Percentiles rank a stretch among this genome's conserved stretches.
These are phyloP conservation scores for Galerina sulciceps DNA, from an alignment of 768 basidiomycete genomes.

Conservation along the genomic window DNA sequence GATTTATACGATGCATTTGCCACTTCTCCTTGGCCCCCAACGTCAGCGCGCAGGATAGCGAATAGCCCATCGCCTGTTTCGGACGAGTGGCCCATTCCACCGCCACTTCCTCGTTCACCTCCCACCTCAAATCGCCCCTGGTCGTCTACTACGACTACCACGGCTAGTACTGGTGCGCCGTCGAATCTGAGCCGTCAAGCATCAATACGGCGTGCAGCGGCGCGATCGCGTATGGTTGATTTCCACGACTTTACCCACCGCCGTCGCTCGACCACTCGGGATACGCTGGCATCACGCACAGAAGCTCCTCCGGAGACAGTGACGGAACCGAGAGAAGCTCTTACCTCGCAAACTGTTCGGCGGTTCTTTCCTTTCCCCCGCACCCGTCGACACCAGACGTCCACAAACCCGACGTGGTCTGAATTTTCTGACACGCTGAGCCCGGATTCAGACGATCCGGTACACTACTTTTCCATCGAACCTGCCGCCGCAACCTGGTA, in stretches of 20 bases:
- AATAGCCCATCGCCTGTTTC: constrained; percentile 39
- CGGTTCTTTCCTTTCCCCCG: constrained; percentile 64
- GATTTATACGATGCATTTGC: constrained; percentile 71
- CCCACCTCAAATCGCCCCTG: constrained; percentile 35
- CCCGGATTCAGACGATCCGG: constrained; percentile 19
- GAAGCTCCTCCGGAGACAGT: constrained; percentile 30
- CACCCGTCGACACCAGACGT: constrained; percentile 43
- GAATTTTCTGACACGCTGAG: constrained; percentile 23
- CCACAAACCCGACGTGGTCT: constrained; percentile 25
- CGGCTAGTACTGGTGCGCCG: constrained; percentile 21
- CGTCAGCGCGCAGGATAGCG: constrained; percentile 23
- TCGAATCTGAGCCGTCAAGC: constrained; percentile 55
- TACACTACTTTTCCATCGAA: constrained; percentile 6
- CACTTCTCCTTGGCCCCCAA: constrained; percentile 24
- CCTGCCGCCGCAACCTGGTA: constrained; percentile 2
- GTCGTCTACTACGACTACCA: constrained; percentile 23
- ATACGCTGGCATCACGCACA: constrained; percentile 29
- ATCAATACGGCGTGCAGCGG: constrained; percentile 60
- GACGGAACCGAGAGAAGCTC: constrained; percentile 30
- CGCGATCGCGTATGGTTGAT: constrained; percentile 58
- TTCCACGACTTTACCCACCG: constrained; percentile 76
- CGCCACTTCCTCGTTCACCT: constrained; percentile 23
- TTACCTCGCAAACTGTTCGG: constrained; percentile 29
- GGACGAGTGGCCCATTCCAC: constrained; percentile 32
- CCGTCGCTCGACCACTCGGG: constrained; percentile 57